Evolutionary conservation across 2,329 filamentous ascomycete species (phyloP).

Genomic region (Hypoxylon sp.): DNA sequence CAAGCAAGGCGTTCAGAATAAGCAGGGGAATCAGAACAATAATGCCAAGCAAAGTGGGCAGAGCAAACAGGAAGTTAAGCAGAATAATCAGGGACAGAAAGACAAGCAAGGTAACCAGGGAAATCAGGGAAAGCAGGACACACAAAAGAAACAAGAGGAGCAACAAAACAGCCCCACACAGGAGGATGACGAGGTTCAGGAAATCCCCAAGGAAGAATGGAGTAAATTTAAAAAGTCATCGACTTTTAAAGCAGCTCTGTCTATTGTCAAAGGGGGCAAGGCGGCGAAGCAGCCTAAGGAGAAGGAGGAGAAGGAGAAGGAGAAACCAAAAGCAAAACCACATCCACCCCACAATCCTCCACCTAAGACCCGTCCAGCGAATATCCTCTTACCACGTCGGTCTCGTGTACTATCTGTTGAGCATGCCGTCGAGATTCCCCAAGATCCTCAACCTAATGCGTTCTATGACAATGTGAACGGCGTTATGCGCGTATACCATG

Average conservation of each 20-base stretch:
- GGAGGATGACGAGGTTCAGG: slow-evolving; percentile 16
- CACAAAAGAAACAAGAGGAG: slow-evolving; percentile 12
- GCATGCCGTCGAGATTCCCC: slow-evolving; percentile 66
- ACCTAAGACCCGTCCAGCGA: slow-evolving; percentile 58
- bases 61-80: slow-evolving; percentile 8
- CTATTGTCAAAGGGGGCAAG: background rate
- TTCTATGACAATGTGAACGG: slow-evolving; percentile 69
- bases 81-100: slow-evolving; percentile 12
- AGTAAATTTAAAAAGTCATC: background rate
- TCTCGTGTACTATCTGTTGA: slow-evolving; percentile 69
- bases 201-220: background rate
- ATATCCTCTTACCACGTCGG: slow-evolving; percentile 64
- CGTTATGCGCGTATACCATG: slow-evolving; percentile 71
- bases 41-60: slow-evolving; percentile 1
- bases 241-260: background rate
- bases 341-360: slow-evolving; percentile 27
- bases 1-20: slow-evolving; percentile 12
- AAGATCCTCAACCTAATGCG: slow-evolving; percentile 72
- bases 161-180: slow-evolving; percentile 2
- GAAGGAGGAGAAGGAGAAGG: slow-evolving; percentile 26
- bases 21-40: slow-evolving; percentile 17
- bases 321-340: slow-evolving; percentile 24
- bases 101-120: slow-evolving; percentile 25
- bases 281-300: background rate
- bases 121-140: slow-evolving; percentile 42